Conservation (phyloP, 371 early-diverging fungal species). For the Zancudomyces culisetae region DNA sequence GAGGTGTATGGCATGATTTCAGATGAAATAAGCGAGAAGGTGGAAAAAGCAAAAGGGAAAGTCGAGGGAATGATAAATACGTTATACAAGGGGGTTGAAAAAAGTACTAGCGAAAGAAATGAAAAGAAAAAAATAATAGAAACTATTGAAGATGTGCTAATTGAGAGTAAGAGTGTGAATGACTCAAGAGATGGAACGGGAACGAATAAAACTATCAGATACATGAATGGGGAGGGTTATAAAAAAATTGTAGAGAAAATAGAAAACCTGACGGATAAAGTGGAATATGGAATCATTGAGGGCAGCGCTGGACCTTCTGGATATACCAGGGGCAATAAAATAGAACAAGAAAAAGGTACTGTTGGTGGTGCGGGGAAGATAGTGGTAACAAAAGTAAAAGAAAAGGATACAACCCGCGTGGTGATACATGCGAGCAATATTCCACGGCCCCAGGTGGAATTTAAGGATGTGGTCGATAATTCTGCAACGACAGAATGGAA, state of each 20-base stretch:
- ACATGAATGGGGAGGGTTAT: slow-evolving; percentile 25
- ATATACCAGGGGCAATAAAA: not conserved
- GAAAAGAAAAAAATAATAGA: not conserved
- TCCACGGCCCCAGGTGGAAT: slow-evolving; percentile 67
- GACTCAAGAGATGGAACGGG: not conserved
- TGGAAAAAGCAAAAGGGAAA: too few species aligned
- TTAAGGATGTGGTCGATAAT: slow-evolving; percentile 75
- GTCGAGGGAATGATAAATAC: too few species aligned
- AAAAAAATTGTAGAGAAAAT: slow-evolving; percentile 48
- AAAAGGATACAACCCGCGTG: slow-evolving; percentile 26
- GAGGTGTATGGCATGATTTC: too few species aligned
- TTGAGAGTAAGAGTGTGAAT: not conserved
- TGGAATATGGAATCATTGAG: slow-evolving; percentile 42
- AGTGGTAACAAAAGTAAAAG: too few species aligned
- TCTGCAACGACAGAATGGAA: slow-evolving; percentile 45
- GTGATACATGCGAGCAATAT: slow-evolving; percentile 56
- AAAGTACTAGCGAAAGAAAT: too few species aligned
- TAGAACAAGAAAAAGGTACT: slow-evolving; percentile 10
- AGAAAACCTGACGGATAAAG: slow-evolving; percentile 63
- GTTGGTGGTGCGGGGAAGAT: too few species aligned
- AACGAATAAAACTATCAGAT: not conserved
- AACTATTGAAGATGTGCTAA: not conserved
- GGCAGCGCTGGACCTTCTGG: slow-evolving; percentile 19
- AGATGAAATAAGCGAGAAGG: too few species aligned
- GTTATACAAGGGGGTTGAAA: too few species aligned